Evolutionary conservation across 2,329 filamentous ascomycete species (phyloP).

Genomic region (Penicillium verrucosum): DNA sequence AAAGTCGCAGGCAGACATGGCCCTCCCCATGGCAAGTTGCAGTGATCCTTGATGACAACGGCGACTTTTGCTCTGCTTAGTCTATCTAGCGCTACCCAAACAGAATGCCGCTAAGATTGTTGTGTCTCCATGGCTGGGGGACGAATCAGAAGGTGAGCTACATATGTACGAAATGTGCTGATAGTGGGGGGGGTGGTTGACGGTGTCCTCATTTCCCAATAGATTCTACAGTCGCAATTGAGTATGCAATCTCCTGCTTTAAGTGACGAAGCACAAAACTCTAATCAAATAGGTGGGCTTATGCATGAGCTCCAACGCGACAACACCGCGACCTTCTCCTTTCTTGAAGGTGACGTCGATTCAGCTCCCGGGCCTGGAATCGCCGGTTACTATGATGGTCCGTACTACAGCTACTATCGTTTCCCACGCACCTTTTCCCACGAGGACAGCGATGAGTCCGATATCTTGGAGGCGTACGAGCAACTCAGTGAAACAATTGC

Average conservation of each 20-base stretch:
- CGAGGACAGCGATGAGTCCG: constrained; percentile 20
- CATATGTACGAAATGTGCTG: background rate
- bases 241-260: constrained; percentile 15
- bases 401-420: constrained; percentile 34
- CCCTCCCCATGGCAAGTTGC: background rate
- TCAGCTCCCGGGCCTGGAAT: constrained; percentile 30
- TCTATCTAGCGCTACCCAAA: background rate
- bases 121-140: constrained; percentile 36
- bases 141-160: constrained; percentile 29
- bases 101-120: constrained; percentile 29
- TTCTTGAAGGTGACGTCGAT: constrained; percentile 31
- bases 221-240: constrained; percentile 32
- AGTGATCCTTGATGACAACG: background rate
- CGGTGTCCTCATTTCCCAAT: constrained; percentile 1
- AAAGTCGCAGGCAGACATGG: background rate
- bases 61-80: background rate
- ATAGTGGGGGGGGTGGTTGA: background rate
- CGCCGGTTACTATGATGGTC: constrained; percentile 29
- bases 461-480: constrained; percentile 27
- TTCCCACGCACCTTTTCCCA: constrained; percentile 26
- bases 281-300: constrained; percentile 20
- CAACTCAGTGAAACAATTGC: constrained; percentile 27
- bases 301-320: constrained; percentile 28
- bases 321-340: constrained; percentile 30
- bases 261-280: background rate